These are phyloP conservation scores for Cyberlindnera suaveolens DNA, from an alignment of 805 yeast species.

Conservation along the genomic window DNA sequence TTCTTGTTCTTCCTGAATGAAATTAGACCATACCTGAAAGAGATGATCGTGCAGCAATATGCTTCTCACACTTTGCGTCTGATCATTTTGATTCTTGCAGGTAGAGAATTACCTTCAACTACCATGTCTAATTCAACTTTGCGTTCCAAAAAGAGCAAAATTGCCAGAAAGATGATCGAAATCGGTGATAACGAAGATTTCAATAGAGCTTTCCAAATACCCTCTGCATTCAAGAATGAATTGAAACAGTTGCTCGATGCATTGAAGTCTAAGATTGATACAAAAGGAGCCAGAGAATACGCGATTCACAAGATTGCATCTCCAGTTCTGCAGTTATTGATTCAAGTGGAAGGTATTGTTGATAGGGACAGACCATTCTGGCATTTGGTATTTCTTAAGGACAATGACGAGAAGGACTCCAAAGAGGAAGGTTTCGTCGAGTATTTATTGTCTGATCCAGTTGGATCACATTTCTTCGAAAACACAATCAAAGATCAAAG, in stretches of 20 bases:
- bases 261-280: constrained; percentile 30
- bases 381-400: constrained; percentile 52
- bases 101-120: constrained; percentile 71
- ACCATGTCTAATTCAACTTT: constrained; percentile 62
- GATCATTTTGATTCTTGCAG: constrained; percentile 64
- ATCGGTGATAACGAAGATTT: constrained; percentile 74
- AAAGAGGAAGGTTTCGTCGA: constrained; percentile 79
- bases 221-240: constrained; percentile 59
- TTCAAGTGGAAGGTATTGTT: constrained; percentile 76
- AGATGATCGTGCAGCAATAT: constrained; percentile 68
- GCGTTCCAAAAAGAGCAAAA: constrained; percentile 77
- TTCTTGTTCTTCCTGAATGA: constrained; percentile 63
- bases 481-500: constrained; percentile 61
- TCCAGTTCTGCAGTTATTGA: constrained; percentile 74
- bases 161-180: constrained; percentile 90
- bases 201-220: constrained; percentile 60
- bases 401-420: constrained; percentile 43
- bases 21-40: constrained; percentile 48
- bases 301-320: constrained; percentile 80
- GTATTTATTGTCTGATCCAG: constrained; percentile 74
- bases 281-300: constrained; percentile 56
- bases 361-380: constrained; percentile 69
- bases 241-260: constrained; percentile 42
- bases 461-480: constrained; percentile 92
- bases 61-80: constrained; percentile 85